Percentiles rank a stretch among this genome's conserved stretches.
Conservation (phyloP, 2,329 filamentous ascomycete species). For the Monosporascus sp. region DNA sequence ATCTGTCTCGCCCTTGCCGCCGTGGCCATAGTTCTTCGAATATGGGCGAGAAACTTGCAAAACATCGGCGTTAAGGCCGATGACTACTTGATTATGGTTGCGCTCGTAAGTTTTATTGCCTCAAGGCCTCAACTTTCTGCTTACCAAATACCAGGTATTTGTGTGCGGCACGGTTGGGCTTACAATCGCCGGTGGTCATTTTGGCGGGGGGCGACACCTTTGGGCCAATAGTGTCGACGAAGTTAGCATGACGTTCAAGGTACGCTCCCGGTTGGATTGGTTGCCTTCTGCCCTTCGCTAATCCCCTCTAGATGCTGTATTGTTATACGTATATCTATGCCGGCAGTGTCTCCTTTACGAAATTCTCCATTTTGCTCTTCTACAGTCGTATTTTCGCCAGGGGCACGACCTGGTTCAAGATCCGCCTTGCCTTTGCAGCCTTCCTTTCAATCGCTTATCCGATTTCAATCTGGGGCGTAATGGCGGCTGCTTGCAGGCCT, state of each 20-base stretch:
- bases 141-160: not conserved
- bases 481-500: constrained; percentile 16
- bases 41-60: constrained; percentile 16
- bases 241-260: constrained; percentile 10
- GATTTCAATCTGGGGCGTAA: constrained; percentile 17
- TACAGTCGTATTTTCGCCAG: constrained; percentile 27
- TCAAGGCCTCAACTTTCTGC: not conserved
- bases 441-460: constrained; percentile 21
- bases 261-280: constrained; percentile 3
- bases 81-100: constrained; percentile 18
- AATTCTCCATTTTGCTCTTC: constrained; percentile 26
- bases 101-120: constrained; percentile 13
- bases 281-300: not conserved
- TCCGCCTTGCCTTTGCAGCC: constrained; percentile 14
- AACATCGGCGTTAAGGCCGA: constrained; percentile 17
- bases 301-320: constrained; percentile 20
- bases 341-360: constrained; percentile 23
- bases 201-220: no score
- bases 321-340: constrained; percentile 26
- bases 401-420: constrained; percentile 16
- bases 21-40: constrained; percentile 11
- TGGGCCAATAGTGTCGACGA: no score
- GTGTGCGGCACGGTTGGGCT: not conserved
- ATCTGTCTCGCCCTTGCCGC: constrained; percentile 14
- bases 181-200: no score